Conservation (phyloP, 768 basidiomycete genomes). For the Boletus subparvulus region DNA sequence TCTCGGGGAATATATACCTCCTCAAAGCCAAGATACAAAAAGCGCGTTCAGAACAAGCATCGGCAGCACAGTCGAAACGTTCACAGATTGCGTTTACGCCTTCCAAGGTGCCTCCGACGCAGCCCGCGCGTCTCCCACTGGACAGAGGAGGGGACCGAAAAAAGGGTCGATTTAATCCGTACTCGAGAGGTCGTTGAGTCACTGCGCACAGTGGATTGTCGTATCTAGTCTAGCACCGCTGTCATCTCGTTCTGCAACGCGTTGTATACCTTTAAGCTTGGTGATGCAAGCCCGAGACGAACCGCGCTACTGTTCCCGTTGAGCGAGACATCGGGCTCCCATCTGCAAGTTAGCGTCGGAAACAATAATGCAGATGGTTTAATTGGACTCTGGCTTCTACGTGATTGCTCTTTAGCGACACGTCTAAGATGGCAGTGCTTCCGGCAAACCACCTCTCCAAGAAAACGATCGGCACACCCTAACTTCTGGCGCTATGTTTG, state of each 20-base stretch:
- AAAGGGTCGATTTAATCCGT: slow-evolving; percentile 31
- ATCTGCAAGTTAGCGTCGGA: too few relatives aligned
- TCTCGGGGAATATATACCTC: slow-evolving; percentile 3
- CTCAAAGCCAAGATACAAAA: slow-evolving; percentile 63
- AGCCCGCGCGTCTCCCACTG: slow-evolving; percentile 10
- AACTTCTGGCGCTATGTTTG: too few relatives aligned
- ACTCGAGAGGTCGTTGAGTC: slow-evolving; percentile 24
- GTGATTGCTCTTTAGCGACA: too few relatives aligned
- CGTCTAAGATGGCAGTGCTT: too few relatives aligned
- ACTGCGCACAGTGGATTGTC: not conserved
- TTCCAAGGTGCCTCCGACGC: slow-evolving; percentile 17
- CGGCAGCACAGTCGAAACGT: slow-evolving; percentile 54
- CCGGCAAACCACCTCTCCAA: too few relatives aligned
- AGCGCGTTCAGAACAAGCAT: slow-evolving; percentile 58
- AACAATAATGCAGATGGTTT: too few relatives aligned
- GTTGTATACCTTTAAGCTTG: too few relatives aligned
- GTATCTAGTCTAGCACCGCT: slow-evolving; percentile 17
- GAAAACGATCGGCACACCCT: too few relatives aligned
- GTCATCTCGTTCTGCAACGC: not conserved
- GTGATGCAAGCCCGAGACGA: too few relatives aligned
- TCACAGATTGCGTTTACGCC: slow-evolving; percentile 62
- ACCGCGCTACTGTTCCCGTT: too few relatives aligned
- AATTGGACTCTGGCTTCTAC: too few relatives aligned
- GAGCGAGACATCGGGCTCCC: too few relatives aligned
- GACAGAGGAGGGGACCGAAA: slow-evolving; percentile 20